Percentiles rank a stretch among this genome's conserved stretches.
Evolutionary conservation across 768 basidiomycete species (phyloP).

Genomic region (Tricholoma saponaceum): DNA sequence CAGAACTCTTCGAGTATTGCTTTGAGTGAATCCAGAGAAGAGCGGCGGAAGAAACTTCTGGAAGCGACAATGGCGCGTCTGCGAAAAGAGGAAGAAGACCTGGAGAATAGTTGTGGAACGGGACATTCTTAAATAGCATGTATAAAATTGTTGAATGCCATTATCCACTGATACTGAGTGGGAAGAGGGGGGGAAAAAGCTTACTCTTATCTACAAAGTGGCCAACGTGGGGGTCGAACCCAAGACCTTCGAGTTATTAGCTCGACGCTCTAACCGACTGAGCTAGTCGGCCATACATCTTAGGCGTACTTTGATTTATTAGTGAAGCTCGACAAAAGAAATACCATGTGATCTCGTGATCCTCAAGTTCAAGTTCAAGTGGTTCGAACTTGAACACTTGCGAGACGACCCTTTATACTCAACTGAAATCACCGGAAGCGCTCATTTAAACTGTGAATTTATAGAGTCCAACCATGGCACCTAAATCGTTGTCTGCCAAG

Average conservation of each 20-base stretch:
- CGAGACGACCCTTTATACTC: too few relatives aligned
- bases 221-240: slow-evolving; percentile 65
- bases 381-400: too few relatives aligned
- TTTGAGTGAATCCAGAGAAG: slow-evolving; percentile 47
- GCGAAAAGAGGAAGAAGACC: slow-evolving; percentile 62
- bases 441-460: too few relatives aligned
- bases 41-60: slow-evolving; percentile 49
- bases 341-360: too few relatives aligned
- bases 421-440: too few relatives aligned
- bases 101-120: slow-evolving; percentile 72
- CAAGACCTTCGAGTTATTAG: slow-evolving; percentile 75
- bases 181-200: too few relatives aligned
- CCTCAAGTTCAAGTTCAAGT: too few relatives aligned
- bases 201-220: too few relatives aligned
- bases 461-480: not conserved
- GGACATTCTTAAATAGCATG: slow-evolving; percentile 5
- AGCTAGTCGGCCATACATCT: not conserved
- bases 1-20: slow-evolving; percentile 9
- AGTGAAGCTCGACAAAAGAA: too few relatives aligned
- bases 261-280: slow-evolving; percentile 55
- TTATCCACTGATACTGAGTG: too few relatives aligned
- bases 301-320: too few relatives aligned
- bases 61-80: slow-evolving; percentile 62
- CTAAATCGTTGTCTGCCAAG: not conserved
- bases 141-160: too few relatives aligned